Conservation (phyloP, 306 rosid genomes). For the Casuarina cunninghamiana region DNA sequence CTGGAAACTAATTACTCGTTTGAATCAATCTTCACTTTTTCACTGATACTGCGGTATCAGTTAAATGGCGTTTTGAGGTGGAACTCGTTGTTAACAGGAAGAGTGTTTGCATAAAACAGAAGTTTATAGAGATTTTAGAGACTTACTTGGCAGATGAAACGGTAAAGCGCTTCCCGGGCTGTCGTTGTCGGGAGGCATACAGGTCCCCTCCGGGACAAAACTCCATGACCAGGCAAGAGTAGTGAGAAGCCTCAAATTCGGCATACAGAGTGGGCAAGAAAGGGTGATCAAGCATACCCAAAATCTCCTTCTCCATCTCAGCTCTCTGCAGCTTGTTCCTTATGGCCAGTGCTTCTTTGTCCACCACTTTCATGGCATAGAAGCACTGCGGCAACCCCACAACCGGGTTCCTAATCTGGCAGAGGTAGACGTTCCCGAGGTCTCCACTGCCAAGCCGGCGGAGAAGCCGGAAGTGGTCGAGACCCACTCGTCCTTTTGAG, state of each 20-base stretch:
- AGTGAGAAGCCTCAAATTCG: conserved; percentile 88
- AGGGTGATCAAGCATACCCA: conserved; percentile 87
- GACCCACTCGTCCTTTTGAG: conserved; percentile 63
- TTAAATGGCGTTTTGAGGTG: neutral
- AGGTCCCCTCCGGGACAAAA: conserved; percentile 97
- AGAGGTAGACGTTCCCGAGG: conserved; percentile 86
- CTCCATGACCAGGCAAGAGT: conserved; percentile 96
- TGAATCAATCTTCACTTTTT: neutral
- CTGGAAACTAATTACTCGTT: neutral
- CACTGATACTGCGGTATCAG: no score
- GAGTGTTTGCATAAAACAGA: neutral
- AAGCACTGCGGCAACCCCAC: conserved; percentile 69
- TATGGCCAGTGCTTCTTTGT: conserved; percentile 80
- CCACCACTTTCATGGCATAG: conserved; percentile 97
- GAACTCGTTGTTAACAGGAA: neutral
- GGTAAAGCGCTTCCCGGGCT: conserved; percentile 63
- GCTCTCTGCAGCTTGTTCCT: conserved; percentile 86
- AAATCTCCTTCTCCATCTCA: conserved; percentile 87
- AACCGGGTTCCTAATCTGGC: conserved; percentile 76
- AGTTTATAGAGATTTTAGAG: neutral
- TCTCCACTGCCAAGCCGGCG: conserved; percentile 90
- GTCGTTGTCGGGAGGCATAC: conserved; percentile 81
- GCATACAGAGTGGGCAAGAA: conserved; percentile 88
- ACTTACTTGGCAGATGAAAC: conserved; percentile 73
- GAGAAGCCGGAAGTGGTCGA: conserved; percentile 76